Percentiles rank a stretch among this genome's conserved stretches.
Evolutionary conservation across 2,329 filamentous ascomycete species (phyloP).

Genomic region (Ramularia collo-cygni): DNA sequence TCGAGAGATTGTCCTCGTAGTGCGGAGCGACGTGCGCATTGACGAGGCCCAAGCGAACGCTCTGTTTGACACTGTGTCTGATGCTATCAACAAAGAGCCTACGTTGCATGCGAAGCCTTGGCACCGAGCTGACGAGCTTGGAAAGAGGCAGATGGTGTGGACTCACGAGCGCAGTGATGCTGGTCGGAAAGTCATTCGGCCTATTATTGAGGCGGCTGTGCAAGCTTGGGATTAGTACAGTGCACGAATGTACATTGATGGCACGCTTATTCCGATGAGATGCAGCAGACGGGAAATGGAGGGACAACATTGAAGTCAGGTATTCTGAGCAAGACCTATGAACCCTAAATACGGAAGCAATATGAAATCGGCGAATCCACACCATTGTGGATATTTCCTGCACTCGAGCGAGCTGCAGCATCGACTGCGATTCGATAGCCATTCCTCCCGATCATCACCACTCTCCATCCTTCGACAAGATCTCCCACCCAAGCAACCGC

Average conservation of each 20-base stretch:
- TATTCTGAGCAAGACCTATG: too few species aligned
- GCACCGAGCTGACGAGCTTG: slow-evolving; percentile 38
- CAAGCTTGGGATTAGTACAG: slow-evolving; percentile 32
- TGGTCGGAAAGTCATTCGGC: slow-evolving; percentile 40
- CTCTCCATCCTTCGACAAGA: slow-evolving; percentile 28
- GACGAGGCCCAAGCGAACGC: slow-evolving; percentile 38
- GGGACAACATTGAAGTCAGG: too few species aligned
- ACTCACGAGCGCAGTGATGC: slow-evolving; percentile 32
- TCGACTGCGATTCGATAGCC: too few species aligned
- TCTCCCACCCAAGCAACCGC: slow-evolving; percentile 53
- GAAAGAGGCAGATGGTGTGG: slow-evolving; percentile 43
- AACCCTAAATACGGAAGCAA: too few species aligned
- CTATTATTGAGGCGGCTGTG: slow-evolving; percentile 42
- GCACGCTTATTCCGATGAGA: too few species aligned
- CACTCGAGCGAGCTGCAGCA: too few species aligned
- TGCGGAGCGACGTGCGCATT: slow-evolving; percentile 41
- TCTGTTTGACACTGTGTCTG: slow-evolving; percentile 35
- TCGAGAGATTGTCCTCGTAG: slow-evolving; percentile 41
- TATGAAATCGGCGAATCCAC: too few species aligned
- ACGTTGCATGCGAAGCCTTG: slow-evolving; percentile 37
- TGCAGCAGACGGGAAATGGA: too few species aligned
- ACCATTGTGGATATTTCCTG: too few species aligned
- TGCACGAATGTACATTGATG: too few species aligned
- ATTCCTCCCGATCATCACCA: too few species aligned
- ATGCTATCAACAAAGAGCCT: slow-evolving; percentile 37